Evolutionary conservation across 2,329 filamentous ascomycete genomes (phyloP).

Genomic region (Hansfordia pulvinata): DNA sequence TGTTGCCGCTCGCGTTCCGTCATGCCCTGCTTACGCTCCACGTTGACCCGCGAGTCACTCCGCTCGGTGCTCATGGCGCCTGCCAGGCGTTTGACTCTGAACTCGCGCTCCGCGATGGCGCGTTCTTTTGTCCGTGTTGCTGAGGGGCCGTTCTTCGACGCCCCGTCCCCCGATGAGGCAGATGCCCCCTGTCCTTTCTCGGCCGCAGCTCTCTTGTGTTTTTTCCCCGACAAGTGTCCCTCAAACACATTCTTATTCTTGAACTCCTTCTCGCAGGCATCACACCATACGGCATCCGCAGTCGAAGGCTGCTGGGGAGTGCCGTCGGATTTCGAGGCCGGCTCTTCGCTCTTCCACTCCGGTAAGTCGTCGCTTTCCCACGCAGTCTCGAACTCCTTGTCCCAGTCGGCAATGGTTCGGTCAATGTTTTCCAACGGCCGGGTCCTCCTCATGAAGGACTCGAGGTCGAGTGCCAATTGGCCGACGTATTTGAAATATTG

Average conservation of each 20-base stretch:
- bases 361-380: slow-evolving; percentile 72
- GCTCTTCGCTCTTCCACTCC: slow-evolving; percentile 58
- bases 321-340: slow-evolving; percentile 21
- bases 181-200: slow-evolving; percentile 25
- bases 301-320: slow-evolving; percentile 19
- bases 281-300: slow-evolving; percentile 69
- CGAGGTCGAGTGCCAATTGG: slow-evolving; percentile 68
- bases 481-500: slow-evolving; percentile 85
- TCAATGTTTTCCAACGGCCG: slow-evolving; percentile 77
- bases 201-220: slow-evolving; percentile 77
- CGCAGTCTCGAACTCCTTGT: slow-evolving; percentile 68
- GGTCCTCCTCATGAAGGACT: slow-evolving; percentile 74
- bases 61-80: slow-evolving; percentile 77
- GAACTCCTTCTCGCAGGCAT: slow-evolving; percentile 88
- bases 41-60: slow-evolving; percentile 81
- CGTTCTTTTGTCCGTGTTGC: slow-evolving; percentile 66
- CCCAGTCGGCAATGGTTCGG: slow-evolving; percentile 61
- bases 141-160: slow-evolving; percentile 19
- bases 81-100: slow-evolving; percentile 66
- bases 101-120: slow-evolving; percentile 80
- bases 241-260: slow-evolving; percentile 93
- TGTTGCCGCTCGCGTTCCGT: slow-evolving; percentile 91
- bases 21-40: slow-evolving; percentile 95
- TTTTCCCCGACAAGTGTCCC: slow-evolving; percentile 77
- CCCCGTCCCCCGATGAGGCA: slow-evolving; percentile 13